A percentile compares a stretch with the other conserved stretches of the same genome.
phyloP scores from a whole-genome alignment of 2,329 filamentous ascomycete species.

The Scolecobasidium constrictum region DNA sequence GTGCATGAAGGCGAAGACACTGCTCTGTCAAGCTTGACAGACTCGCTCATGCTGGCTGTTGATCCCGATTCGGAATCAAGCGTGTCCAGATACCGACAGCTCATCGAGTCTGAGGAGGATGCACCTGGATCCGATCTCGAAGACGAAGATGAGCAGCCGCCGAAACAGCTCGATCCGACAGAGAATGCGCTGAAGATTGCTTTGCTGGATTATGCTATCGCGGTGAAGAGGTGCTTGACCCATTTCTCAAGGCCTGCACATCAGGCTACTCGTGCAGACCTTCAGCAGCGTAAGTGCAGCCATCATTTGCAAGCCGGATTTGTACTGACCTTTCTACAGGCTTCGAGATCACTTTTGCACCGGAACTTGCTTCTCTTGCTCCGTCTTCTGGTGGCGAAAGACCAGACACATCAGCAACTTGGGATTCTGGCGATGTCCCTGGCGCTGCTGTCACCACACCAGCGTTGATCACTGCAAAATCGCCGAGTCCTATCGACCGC shows the following conservation, averaged over 20 bases:
- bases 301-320: too few species aligned
- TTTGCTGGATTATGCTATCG: slow-evolving; percentile 78
- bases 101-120: slow-evolving; percentile 41
- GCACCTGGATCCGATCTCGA: slow-evolving; percentile 23
- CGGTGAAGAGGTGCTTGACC: slow-evolving; percentile 70
- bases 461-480: neutral
- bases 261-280: slow-evolving; percentile 47
- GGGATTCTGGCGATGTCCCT: slow-evolving; percentile 14
- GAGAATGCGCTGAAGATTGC: slow-evolving; percentile 76
- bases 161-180: slow-evolving; percentile 39
- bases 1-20: slow-evolving; percentile 63
- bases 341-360: slow-evolving; percentile 34
- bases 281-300: slow-evolving; percentile 57
- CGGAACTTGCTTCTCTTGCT: slow-evolving; percentile 30
- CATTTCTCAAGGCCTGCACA: slow-evolving; percentile 55
- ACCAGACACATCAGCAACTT: slow-evolving; percentile 22
- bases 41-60: slow-evolving; percentile 67
- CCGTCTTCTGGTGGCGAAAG: slow-evolving; percentile 20
- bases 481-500: neutral
- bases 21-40: slow-evolving; percentile 56
- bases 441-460: neutral
- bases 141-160: slow-evolving; percentile 32
- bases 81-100: slow-evolving; percentile 63
- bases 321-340: too few species aligned
- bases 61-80: slow-evolving; percentile 65